phyloP scores from a whole-genome alignment of 805 yeast species.

The Kluyveromyces lactis region DNA sequence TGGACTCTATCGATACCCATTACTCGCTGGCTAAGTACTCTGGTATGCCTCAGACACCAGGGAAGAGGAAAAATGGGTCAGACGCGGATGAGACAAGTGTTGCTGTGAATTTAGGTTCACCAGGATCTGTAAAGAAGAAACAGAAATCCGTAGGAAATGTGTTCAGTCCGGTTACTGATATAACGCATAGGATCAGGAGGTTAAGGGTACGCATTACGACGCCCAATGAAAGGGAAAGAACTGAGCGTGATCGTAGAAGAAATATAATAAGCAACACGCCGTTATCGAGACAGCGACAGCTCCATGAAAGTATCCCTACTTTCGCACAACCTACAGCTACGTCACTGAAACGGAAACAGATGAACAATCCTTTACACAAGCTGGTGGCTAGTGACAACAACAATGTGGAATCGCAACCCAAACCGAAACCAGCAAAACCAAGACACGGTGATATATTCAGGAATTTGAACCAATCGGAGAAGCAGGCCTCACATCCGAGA shows the following conservation, averaged over 20 bases:
- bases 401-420: background rate
- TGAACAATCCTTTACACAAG: slow-evolving; percentile 1
- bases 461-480: background rate
- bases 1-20: slow-evolving; percentile 30
- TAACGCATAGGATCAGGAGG: slow-evolving; percentile 22
- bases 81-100: too few relatives aligned
- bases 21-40: slow-evolving; percentile 15
- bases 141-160: background rate
- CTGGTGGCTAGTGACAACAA: background rate
- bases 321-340: slow-evolving; percentile 21
- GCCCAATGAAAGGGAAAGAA: background rate
- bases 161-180: slow-evolving; percentile 17
- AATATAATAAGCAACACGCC: slow-evolving; percentile 13
- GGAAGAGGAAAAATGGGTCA: background rate
- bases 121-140: background rate
- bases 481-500: too few relatives aligned
- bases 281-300: slow-evolving; percentile 12
- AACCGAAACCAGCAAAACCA: background rate
- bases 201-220: slow-evolving; percentile 13
- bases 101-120: background rate
- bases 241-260: slow-evolving; percentile 7
- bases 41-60: slow-evolving; percentile 1
- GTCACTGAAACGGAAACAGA: slow-evolving; percentile 13
- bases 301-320: slow-evolving; percentile 14
- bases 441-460: slow-evolving; percentile 2